Percentiles rank a stretch among this genome's conserved stretches.
Evolutionary conservation across 2,329 filamentous ascomycete species (phyloP).

Genomic region (Ceratocystis variospora): DNA sequence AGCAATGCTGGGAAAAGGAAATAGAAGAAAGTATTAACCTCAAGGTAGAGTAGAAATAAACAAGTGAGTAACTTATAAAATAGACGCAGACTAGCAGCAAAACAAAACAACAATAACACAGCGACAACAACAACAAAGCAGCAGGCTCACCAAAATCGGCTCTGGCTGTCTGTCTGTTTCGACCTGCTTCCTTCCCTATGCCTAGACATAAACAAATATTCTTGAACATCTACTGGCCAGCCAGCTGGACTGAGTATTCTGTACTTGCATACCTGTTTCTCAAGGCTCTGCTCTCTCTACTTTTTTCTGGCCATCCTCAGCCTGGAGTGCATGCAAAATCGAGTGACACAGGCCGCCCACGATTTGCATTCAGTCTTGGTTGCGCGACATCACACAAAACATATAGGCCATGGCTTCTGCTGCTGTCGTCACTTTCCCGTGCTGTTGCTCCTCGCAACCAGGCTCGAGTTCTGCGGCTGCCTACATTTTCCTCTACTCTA

Average conservation of each 20-base stretch:
- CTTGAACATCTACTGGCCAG: background rate
- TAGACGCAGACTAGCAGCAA: background rate
- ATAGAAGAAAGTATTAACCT: background rate
- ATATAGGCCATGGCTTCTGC: background rate
- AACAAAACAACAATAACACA: slow-evolving; percentile 20
- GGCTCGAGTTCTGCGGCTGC: background rate
- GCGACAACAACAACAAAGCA: background rate
- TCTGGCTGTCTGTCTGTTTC: background rate
- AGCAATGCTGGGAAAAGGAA: background rate
- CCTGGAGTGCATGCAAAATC: background rate
- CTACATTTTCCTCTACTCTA: background rate
- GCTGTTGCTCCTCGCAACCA: background rate
- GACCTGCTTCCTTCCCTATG: background rate
- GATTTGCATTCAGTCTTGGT: background rate
- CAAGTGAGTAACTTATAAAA: background rate
- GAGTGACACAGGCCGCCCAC: background rate
- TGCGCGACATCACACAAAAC: too few species aligned
- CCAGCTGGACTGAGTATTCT: too few species aligned
- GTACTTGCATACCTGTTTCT: background rate
- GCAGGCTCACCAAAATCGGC: background rate
- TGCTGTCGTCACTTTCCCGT: background rate
- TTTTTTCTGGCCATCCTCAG: background rate
- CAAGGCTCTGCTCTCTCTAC: background rate
- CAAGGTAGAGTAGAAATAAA: background rate
- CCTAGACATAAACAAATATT: background rate